Evolutionary conservation across 83 land plant genomes (phyloP).

Genomic region (Larix sibirica): DNA sequence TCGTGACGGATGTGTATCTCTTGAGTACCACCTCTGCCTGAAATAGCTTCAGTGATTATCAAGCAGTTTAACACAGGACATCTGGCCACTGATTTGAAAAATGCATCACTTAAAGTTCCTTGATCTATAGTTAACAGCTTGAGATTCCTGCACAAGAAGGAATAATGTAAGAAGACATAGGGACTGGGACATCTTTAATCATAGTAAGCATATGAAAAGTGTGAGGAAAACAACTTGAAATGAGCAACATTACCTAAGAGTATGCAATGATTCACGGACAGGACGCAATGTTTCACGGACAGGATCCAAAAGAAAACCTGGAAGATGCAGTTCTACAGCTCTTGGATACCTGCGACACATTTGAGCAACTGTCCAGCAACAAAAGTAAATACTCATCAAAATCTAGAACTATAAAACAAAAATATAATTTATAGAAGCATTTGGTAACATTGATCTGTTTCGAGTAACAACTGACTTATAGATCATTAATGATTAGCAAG

Average conservation of each 20-base stretch:
- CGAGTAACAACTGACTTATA: background rate
- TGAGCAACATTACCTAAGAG: conserved; percentile 53
- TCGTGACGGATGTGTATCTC: conserved; percentile 82
- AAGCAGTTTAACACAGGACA: conserved; percentile 49
- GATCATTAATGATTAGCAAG: background rate
- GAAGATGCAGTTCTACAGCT: conserved; percentile 72
- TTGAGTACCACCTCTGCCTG: conserved; percentile 54
- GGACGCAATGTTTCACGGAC: conserved; percentile 63
- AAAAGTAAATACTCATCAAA: background rate
- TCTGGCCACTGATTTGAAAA: conserved; percentile 44
- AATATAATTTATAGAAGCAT: background rate
- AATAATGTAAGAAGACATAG: background rate
- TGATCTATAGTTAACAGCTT: conserved; percentile 59
- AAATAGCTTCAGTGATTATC: conserved; percentile 38
- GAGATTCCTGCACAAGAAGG: conserved; percentile 50
- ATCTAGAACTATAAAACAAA: background rate
- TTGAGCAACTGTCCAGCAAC: conserved; percentile 58
- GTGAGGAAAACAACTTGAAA: background rate
- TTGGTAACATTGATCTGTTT: background rate
- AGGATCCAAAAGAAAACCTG: conserved; percentile 63
- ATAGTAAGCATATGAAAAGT: background rate
- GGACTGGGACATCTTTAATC: background rate
- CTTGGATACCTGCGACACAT: conserved; percentile 81
- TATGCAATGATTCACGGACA: conserved; percentile 57
- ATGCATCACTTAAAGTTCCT: conserved; percentile 54